Percentiles rank a stretch among this genome's conserved stretches.
These are phyloP conservation scores for Cutaneotrichosporon sp. DNA, from an alignment of 1,284 basidiomycete genomes.

Conservation along the genomic window DNA sequence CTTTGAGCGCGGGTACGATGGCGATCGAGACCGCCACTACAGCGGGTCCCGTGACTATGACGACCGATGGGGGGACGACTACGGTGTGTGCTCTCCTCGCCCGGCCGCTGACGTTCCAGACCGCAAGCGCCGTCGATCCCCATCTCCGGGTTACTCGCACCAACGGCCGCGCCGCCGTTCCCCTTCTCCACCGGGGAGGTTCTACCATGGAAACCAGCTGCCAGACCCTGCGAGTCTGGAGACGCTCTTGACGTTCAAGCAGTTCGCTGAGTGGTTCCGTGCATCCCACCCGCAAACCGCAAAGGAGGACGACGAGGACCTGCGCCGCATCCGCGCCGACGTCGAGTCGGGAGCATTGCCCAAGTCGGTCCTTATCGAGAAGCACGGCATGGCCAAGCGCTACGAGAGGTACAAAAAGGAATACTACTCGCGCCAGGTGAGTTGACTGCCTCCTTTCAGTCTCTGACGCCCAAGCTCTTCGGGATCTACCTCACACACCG, in stretches of 20 bases:
- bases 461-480: constrained; percentile 54
- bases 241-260: constrained; percentile 71
- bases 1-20: neutral
- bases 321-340: constrained; percentile 26
- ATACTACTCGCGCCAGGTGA: constrained; percentile 74
- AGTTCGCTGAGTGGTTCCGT: constrained; percentile 87
- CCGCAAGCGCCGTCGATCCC: constrained; percentile 74
- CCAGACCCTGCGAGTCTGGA: constrained; percentile 75
- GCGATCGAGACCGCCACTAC: neutral
- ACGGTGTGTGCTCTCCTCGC: constrained; percentile 19
- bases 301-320: constrained; percentile 41
- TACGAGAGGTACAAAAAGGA: constrained; percentile 92
- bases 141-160: constrained; percentile 69
- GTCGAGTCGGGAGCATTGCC: constrained; percentile 21
- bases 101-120: constrained; percentile 18
- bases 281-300: constrained; percentile 69
- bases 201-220: constrained; percentile 11
- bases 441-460: constrained; percentile 35
- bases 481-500: constrained; percentile 86
- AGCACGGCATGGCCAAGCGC: constrained; percentile 54
- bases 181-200: constrained; percentile 23
- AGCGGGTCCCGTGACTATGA: constrained; percentile 10
- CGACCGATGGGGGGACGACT: constrained; percentile 36
- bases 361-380: constrained; percentile 58
- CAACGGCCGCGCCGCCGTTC: constrained; percentile 31